Conservation (phyloP, 352 stramenopile species). For the Peronosclerospora sorghi region DNA sequence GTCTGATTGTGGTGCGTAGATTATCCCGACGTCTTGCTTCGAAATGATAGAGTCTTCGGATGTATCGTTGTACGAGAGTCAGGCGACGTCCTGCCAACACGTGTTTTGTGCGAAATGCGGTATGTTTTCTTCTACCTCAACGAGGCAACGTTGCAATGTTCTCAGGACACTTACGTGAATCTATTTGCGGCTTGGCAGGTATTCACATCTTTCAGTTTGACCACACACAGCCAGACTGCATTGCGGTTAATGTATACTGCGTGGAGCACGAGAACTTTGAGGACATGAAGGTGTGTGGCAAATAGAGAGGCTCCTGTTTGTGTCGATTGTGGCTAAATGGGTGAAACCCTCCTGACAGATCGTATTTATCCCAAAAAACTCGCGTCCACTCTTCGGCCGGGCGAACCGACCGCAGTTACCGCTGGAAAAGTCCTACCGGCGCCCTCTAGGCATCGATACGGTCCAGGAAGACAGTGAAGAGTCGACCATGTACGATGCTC, state of each 20-base stretch:
- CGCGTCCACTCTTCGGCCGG: slow-evolving; percentile 52
- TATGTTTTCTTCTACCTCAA: slow-evolving; percentile 21
- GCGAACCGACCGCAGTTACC: slow-evolving; percentile 28
- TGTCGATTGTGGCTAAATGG: too few species aligned
- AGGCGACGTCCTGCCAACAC: slow-evolving; percentile 54
- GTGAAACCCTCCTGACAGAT: too few species aligned
- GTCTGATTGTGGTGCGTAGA: slow-evolving; percentile 29
- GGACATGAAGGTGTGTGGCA: slow-evolving; percentile 44
- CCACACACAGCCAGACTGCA: slow-evolving; percentile 45
- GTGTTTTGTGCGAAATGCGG: slow-evolving; percentile 74
- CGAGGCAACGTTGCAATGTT: too few species aligned
- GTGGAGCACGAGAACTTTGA: slow-evolving; percentile 77
- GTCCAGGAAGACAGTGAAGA: slow-evolving; percentile 39
- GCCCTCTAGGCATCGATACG: slow-evolving; percentile 26
- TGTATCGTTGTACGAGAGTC: slow-evolving; percentile 65
- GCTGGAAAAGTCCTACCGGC: slow-evolving; percentile 28
- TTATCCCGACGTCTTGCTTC: slow-evolving; percentile 65
- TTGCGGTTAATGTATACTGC: slow-evolving; percentile 76
- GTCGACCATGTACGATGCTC: slow-evolving; percentile 36
- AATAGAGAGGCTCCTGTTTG: too few species aligned
- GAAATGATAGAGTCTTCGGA: slow-evolving; percentile 60
- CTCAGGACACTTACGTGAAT: too few species aligned
- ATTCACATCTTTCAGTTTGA: slow-evolving; percentile 84
- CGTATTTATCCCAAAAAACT: slow-evolving; percentile 69
- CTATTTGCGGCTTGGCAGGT: slow-evolving; percentile 25